A percentile compares a stretch with the other conserved stretches of the same genome.
Evolutionary conservation across 2,329 filamentous ascomycete genomes (phyloP).

Genomic region (Ophiostoma quercus): DNA sequence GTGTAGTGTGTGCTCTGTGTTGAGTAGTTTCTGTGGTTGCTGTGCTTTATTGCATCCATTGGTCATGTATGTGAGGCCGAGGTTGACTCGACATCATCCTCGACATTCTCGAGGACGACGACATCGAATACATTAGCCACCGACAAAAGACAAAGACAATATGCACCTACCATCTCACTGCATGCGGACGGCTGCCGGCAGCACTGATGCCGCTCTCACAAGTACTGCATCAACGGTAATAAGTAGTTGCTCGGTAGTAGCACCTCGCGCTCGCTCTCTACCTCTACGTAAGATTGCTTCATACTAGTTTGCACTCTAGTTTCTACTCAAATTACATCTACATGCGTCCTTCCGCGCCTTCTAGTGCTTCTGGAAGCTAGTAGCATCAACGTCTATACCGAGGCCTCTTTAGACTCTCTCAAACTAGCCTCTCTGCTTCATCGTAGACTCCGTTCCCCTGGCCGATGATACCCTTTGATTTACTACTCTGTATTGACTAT

Average conservation of each 20-base stretch:
- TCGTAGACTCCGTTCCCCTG: background rate
- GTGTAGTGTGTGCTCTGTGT: no score
- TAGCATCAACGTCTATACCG: background rate
- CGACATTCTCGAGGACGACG: background rate
- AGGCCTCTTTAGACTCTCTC: background rate
- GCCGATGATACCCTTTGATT: background rate
- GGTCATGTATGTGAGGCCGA: no score
- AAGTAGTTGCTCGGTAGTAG: background rate
- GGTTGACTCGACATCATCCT: no score
- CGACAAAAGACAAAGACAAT: background rate
- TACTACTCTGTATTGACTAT: no score
- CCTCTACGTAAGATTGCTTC: background rate
- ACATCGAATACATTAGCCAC: background rate
- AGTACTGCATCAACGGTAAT: background rate
- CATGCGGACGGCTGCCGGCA: background rate
- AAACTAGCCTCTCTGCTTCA: background rate
- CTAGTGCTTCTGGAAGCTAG: conserved; percentile 9
- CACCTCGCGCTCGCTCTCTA: background rate
- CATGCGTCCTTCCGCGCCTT: background rate
- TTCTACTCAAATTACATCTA: background rate
- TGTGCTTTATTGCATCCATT: no score
- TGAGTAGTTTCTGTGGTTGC: no score
- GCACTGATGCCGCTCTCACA: background rate
- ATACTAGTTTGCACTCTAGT: background rate
- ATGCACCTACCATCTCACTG: background rate